Percentiles rank a stretch among this genome's conserved stretches.
These are phyloP conservation scores for Stachybotrys chlorohalonatus DNA, from an alignment of 2,329 filamentous ascomycete genomes.

Conservation along the genomic window DNA sequence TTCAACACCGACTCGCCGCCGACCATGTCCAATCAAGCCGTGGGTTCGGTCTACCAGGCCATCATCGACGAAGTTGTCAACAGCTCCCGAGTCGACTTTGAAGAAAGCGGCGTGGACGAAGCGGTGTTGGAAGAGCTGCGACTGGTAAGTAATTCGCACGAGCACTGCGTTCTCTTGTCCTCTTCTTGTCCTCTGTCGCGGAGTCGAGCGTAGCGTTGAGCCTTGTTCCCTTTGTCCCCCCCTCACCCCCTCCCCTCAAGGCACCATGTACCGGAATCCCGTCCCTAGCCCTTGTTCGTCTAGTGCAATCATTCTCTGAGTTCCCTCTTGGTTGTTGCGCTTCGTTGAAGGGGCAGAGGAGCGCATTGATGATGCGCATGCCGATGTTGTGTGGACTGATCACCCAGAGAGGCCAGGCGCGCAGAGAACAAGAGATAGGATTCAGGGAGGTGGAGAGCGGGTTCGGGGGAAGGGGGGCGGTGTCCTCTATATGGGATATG, in stretches of 20 bases:
- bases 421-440: neutral
- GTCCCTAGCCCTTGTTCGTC: neutral
- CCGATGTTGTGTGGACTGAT: neutral
- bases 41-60: conserved; percentile 71
- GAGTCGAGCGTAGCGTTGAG: neutral
- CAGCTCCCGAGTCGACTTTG: conserved; percentile 87
- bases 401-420: neutral
- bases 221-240: neutral
- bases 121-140: conserved; percentile 78
- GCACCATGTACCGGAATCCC: neutral
- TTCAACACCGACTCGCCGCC: conserved; percentile 2
- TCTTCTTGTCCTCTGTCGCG: neutral
- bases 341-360: neutral
- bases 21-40: conserved; percentile 49
- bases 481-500: conserved; percentile 41
- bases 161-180: neutral
- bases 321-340: neutral
- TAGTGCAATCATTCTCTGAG: too few species aligned
- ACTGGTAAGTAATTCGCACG: conserved; percentile 53
- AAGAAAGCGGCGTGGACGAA: conserved; percentile 89
- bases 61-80: conserved; percentile 83
- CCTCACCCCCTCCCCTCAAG: neutral
- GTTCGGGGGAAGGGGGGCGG: conserved; percentile 28
- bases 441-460: conserved; percentile 2
- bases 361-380: neutral